phyloP scores from a whole-genome alignment of 2,329 filamentous ascomycete species.

The Thelonectria discophora region DNA sequence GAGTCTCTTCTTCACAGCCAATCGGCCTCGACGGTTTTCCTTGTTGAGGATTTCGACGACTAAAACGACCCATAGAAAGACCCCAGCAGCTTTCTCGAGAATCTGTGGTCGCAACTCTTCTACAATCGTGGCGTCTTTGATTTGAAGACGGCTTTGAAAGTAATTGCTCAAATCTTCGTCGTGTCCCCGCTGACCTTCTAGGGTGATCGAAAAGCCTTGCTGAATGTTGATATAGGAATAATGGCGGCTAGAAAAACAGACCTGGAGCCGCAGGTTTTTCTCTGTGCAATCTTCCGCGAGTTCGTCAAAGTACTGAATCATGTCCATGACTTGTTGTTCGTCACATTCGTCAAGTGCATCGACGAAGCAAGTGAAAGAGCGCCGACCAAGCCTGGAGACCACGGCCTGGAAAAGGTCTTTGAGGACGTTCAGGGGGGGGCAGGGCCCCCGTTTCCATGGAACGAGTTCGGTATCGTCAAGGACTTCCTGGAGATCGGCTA shows the following conservation, averaged over 20 bases:
- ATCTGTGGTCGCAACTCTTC: conserved; percentile 37
- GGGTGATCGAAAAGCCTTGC: conserved; percentile 40
- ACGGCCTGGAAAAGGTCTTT: conserved; percentile 37
- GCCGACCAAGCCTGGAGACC: conserved; percentile 24
- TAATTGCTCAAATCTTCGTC: conserved; percentile 48
- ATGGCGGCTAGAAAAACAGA: conserved; percentile 57
- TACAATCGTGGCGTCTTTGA: conserved; percentile 20
- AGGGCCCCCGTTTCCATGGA: accelerated
- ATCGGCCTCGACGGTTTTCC: conserved; percentile 41
- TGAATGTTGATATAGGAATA: conserved; percentile 53
- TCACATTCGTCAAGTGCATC: conserved; percentile 59
- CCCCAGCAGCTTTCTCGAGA: conserved; percentile 48
- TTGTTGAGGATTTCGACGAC: conserved; percentile 53
- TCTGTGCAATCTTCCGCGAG: conserved; percentile 44
- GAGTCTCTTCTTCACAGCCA: conserved; percentile 41
- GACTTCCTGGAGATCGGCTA: conserved; percentile 46
- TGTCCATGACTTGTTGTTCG: conserved; percentile 51
- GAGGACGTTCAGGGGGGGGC: conserved; percentile 24
- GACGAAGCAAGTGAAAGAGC: conserved; percentile 39
- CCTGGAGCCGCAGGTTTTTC: conserved; percentile 36
- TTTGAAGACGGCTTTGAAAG: conserved; percentile 41
- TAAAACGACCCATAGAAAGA: conserved; percentile 56
- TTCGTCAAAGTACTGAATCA: conserved; percentile 55
- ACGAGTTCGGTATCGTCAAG: conserved; percentile 35
- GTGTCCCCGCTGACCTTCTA: conserved; percentile 50